Evolutionary conservation across 495 filamentous ascomycete species (phyloP).

Genomic region (Bacidia gigantensis): DNA sequence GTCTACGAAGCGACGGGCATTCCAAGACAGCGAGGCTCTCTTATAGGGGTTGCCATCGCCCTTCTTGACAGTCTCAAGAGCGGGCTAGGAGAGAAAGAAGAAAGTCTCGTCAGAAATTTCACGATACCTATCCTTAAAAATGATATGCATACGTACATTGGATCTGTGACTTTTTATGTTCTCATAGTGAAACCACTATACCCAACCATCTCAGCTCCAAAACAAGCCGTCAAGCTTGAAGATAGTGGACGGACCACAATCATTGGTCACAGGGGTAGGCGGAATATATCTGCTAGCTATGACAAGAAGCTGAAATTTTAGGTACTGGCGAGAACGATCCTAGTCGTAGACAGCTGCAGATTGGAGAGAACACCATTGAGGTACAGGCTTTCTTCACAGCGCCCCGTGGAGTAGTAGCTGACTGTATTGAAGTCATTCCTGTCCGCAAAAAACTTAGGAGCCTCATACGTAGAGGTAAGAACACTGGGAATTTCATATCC

Average conservation of each 20-base stretch:
- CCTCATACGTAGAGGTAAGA: conserved; percentile 27
- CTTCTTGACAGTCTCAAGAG: conserved; percentile 11
- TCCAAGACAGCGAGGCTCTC: neutral
- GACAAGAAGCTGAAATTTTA: conserved; percentile 2
- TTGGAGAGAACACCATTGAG: conserved; percentile 28
- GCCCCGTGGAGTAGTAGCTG: neutral
- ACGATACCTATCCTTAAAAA: conserved; percentile 23
- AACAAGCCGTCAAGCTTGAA: neutral
- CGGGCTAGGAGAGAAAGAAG: conserved; percentile 17
- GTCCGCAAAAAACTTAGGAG: conserved; percentile 22
- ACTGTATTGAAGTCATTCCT: conserved; percentile 22
- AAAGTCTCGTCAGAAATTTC: conserved; percentile 22
- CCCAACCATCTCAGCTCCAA: conserved; percentile 3
- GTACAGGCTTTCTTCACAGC: conserved; percentile 4
- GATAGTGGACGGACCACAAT: conserved; percentile 5
- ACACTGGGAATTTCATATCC: neutral
- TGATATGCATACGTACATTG: conserved; percentile 19
- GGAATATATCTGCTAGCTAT: neutral
- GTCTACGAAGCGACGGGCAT: conserved; percentile 9
- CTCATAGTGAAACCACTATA: conserved; percentile 20
- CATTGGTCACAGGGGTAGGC: conserved; percentile 23
- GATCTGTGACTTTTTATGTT: conserved; percentile 22
- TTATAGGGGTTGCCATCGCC: conserved; percentile 17
- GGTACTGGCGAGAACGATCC: conserved; percentile 21
- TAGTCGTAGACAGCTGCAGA: conserved; percentile 21